Evolutionary conservation across 2,329 filamentous ascomycete species (phyloP).

Genomic region (Trichoderma harzianum): DNA sequence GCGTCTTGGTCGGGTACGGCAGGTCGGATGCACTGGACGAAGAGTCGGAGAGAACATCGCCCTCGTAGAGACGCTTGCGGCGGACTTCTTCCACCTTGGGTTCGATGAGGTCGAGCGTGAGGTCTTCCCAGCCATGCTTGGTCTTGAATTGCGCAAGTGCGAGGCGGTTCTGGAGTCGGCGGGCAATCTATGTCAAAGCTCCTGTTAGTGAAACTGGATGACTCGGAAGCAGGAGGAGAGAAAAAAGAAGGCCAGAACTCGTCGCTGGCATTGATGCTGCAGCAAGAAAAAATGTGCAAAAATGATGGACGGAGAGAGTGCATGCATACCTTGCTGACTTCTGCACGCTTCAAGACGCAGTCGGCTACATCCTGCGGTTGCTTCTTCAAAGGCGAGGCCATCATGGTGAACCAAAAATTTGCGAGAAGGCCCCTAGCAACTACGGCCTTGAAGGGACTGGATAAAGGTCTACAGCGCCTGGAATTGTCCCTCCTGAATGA

Average conservation of each 20-base stretch:
- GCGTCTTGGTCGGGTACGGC: slow-evolving; percentile 61
- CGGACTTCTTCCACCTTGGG: slow-evolving; percentile 77
- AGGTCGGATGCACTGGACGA: slow-evolving; percentile 81
- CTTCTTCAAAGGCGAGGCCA: slow-evolving; percentile 61
- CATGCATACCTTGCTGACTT: slow-evolving; percentile 68
- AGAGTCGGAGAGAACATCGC: slow-evolving; percentile 79
- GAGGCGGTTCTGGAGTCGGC: slow-evolving; percentile 87
- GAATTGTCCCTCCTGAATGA: not conserved
- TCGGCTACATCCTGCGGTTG: slow-evolving; percentile 64
- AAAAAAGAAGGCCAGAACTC: not conserved
- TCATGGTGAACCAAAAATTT: slow-evolving; percentile 27
- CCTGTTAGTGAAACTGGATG: slow-evolving; percentile 19
- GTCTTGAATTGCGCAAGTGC: slow-evolving; percentile 97
- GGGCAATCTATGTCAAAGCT: slow-evolving; percentile 66
- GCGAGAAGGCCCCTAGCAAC: slow-evolving; percentile 1
- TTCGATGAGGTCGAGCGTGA: slow-evolving; percentile 82
- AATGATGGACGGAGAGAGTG: not conserved
- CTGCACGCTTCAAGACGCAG: slow-evolving; percentile 67
- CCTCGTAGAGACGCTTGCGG: slow-evolving; percentile 64
- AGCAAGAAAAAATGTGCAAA: not conserved
- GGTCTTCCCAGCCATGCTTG: slow-evolving; percentile 89
- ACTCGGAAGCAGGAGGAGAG: not conserved
- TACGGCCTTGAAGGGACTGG: not conserved
- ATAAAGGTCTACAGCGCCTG: not conserved
- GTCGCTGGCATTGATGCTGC: not conserved